phyloP scores from a whole-genome alignment of 345 rosid species.

The Eucalyptus sp. region DNA sequence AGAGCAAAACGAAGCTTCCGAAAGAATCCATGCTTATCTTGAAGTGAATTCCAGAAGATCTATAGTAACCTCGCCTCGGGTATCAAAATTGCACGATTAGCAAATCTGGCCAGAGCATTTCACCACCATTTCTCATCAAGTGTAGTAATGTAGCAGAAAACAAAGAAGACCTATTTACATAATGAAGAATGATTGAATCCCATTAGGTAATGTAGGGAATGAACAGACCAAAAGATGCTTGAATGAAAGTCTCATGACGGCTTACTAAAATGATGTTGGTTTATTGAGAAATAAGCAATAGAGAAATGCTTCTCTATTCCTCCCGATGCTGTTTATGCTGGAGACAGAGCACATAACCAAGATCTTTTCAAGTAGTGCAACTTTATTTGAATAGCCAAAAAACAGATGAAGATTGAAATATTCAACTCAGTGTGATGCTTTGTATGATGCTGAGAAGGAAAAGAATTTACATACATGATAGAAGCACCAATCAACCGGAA shows the following conservation, averaged over 20 bases:
- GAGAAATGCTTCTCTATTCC: neutral
- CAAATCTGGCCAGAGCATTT: neutral
- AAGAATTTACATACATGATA: neutral
- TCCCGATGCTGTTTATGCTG: neutral
- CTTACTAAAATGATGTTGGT: neutral
- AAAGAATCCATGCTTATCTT: neutral
- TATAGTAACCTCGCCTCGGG: neutral
- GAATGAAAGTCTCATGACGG: neutral
- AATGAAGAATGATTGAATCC: neutral
- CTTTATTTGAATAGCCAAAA: neutral
- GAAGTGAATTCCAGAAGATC: neutral
- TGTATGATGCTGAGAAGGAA: neutral
- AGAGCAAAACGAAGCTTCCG: neutral
- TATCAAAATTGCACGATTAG: neutral
- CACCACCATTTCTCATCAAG: neutral
- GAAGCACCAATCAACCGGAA: neutral
- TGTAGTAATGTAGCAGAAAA: neutral
- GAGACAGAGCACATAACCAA: neutral
- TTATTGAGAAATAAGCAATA: neutral
- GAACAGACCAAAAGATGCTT: neutral
- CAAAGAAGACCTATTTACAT: neutral
- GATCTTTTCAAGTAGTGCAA: neutral
- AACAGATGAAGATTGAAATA: neutral
- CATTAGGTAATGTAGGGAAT: neutral
- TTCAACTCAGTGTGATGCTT: neutral